A percentile compares a stretch with the other conserved stretches of the same genome.
Evolutionary conservation across 1,284 basidiomycete genomes (phyloP).

Genomic region (Microbotryomycetes sp.): DNA sequence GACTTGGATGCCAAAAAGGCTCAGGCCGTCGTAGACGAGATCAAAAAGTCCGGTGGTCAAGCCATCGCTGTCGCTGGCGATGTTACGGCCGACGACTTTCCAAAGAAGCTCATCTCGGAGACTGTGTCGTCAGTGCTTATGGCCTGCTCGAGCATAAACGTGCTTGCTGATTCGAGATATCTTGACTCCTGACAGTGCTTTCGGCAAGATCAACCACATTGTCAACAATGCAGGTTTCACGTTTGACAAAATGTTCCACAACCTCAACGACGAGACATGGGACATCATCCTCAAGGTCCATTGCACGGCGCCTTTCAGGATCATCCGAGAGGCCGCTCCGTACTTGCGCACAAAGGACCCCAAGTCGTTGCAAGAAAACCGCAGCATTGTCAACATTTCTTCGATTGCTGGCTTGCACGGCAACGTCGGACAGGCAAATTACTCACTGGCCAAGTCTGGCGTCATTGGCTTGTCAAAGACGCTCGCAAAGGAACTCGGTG

Average conservation of each 20-base stretch:
- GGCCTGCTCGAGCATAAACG: slow-evolving; percentile 6
- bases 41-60: slow-evolving; percentile 62
- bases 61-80: slow-evolving; percentile 65
- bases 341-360: slow-evolving; percentile 69
- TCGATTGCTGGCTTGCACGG: slow-evolving; percentile 70
- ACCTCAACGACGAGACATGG: slow-evolving; percentile 71
- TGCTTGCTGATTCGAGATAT: no score
- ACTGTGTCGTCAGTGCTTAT: slow-evolving; percentile 57
- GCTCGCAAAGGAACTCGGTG: slow-evolving; percentile 78
- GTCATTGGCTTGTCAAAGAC: slow-evolving; percentile 65
- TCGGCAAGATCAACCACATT: slow-evolving; percentile 75
- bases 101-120: slow-evolving; percentile 65
- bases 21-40: slow-evolving; percentile 61
- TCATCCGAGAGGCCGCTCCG: slow-evolving; percentile 73
- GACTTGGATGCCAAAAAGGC: slow-evolving; percentile 52
- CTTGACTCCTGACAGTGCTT: no score
- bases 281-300: slow-evolving; percentile 76
- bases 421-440: slow-evolving; percentile 77
- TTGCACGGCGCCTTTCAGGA: slow-evolving; percentile 73
- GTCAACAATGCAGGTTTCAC: slow-evolving; percentile 64
- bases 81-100: slow-evolving; percentile 72
- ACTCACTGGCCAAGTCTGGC: slow-evolving; percentile 57
- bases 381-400: slow-evolving; percentile 62
- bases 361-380: slow-evolving; percentile 51
- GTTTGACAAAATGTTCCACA: slow-evolving; percentile 76